Evolutionary conservation across 176 grass and related monocot species (phyloP).

Genomic region (Phragmites australis): DNA sequence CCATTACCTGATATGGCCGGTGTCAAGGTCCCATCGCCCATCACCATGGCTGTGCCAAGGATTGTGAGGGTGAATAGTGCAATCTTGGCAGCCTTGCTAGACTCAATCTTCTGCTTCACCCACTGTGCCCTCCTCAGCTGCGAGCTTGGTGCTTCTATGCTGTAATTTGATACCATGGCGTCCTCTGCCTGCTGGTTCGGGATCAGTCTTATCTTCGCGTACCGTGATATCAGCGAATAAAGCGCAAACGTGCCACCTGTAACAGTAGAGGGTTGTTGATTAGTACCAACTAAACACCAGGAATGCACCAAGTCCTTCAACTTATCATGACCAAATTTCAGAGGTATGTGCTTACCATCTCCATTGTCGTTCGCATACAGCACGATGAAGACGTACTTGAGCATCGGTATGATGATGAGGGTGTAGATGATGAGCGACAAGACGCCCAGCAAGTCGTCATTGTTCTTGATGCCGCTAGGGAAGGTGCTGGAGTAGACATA

Average conservation of each 20-base stretch:
- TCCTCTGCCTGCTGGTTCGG: slow-evolving; percentile 80
- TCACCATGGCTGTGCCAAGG: slow-evolving; percentile 79
- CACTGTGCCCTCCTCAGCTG: slow-evolving; percentile 50
- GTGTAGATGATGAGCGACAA: slow-evolving; percentile 81
- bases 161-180: slow-evolving; percentile 59
- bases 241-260: slow-evolving; percentile 80
- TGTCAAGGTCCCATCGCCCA: slow-evolving; percentile 75
- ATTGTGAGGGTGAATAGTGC: slow-evolving; percentile 60
- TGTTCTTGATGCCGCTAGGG: slow-evolving; percentile 46
- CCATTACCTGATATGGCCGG: slow-evolving; percentile 65
- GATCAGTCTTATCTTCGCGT: slow-evolving; percentile 61
- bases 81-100: slow-evolving; percentile 49
- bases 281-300: neutral
- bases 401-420: slow-evolving; percentile 54
- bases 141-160: slow-evolving; percentile 40
- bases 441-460: slow-evolving; percentile 55
- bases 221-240: slow-evolving; percentile 68
- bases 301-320: neutral
- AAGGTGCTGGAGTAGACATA: slow-evolving; percentile 70
- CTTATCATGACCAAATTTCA: neutral
- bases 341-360: slow-evolving; percentile 48
- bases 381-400: slow-evolving; percentile 78
- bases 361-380: slow-evolving; percentile 77
- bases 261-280: neutral
- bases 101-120: slow-evolving; percentile 62